Evolutionary conservation across 2,329 filamentous ascomycete genomes (phyloP).

Genomic region (Arachnopeziza araneosa): DNA sequence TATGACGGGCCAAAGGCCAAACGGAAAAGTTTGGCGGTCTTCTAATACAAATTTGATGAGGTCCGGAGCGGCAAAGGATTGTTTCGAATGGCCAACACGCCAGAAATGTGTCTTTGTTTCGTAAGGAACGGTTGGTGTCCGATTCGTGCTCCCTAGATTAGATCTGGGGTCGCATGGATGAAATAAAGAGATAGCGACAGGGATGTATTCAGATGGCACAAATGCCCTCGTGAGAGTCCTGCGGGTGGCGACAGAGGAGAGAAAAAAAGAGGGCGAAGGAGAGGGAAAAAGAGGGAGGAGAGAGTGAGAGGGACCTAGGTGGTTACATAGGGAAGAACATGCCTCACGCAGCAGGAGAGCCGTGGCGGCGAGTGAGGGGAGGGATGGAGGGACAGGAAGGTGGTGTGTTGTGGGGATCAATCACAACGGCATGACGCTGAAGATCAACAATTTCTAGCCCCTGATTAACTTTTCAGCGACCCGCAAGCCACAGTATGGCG

Average conservation of each 20-base stretch:
- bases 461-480: background rate
- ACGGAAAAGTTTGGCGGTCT: conserved; percentile 4
- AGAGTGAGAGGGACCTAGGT: conserved; percentile 3
- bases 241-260: background rate
- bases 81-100: background rate
- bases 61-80: background rate
- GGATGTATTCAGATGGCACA: conserved; percentile 14
- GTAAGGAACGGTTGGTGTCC: background rate
- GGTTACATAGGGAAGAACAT: background rate
- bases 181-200: conserved; percentile 3
- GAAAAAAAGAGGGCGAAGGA: conserved; percentile 2
- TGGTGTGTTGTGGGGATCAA: background rate
- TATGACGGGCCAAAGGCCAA: conserved; percentile 28
- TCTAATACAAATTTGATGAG: background rate
- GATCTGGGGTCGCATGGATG: conserved; percentile 11
- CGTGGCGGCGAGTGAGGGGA: background rate
- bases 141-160: conserved; percentile 17
- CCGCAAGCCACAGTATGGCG: background rate
- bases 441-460: background rate
- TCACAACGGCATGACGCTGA: background rate
- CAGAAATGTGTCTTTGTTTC: background rate
- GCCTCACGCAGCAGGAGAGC: conserved; percentile 7
- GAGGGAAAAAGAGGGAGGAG: conserved; percentile 10
- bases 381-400: background rate
- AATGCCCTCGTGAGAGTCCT: background rate